These are phyloP conservation scores for Leonotis leonurus DNA, from an alignment of 257 asterid species.

Conservation along the genomic window DNA sequence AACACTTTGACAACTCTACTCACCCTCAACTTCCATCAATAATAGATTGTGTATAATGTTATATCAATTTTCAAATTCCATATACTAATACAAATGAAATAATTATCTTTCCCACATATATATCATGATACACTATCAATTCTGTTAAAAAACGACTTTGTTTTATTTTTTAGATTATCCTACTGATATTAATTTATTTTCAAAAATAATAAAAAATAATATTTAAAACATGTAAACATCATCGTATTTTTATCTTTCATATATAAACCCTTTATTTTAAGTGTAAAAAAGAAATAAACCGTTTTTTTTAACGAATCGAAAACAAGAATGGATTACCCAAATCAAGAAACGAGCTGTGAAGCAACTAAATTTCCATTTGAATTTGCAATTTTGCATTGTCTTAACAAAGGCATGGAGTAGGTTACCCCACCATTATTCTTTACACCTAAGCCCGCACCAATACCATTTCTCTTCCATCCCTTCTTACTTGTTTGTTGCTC, in stretches of 20 bases:
- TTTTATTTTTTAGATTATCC: too few species aligned
- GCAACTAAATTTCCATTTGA: background rate
- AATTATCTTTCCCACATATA: background rate
- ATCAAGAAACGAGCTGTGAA: background rate
- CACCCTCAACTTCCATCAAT: too few species aligned
- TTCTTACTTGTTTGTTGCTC: background rate
- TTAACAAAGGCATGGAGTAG: background rate
- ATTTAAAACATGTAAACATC: too few species aligned
- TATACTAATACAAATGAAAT: background rate
- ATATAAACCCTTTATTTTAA: too few species aligned
- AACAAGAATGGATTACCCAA: too few species aligned
- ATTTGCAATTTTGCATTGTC: background rate
- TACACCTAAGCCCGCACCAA: background rate
- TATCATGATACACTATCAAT: background rate
- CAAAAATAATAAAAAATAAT: too few species aligned
- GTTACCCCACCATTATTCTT: background rate
- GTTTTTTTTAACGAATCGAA: too few species aligned
- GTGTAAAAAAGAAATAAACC: too few species aligned
- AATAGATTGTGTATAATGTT: too few species aligned
- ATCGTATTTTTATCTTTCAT: too few species aligned
- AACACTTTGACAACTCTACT: too few species aligned
- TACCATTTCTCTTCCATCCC: background rate
- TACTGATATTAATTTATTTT: too few species aligned
- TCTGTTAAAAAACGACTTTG: background rate
- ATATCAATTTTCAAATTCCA: background rate